A percentile compares a stretch with the other conserved stretches of the same genome.
Conservation (phyloP, 2,329 filamentous ascomycete genomes). For the Botrytis byssoidea region DNA sequence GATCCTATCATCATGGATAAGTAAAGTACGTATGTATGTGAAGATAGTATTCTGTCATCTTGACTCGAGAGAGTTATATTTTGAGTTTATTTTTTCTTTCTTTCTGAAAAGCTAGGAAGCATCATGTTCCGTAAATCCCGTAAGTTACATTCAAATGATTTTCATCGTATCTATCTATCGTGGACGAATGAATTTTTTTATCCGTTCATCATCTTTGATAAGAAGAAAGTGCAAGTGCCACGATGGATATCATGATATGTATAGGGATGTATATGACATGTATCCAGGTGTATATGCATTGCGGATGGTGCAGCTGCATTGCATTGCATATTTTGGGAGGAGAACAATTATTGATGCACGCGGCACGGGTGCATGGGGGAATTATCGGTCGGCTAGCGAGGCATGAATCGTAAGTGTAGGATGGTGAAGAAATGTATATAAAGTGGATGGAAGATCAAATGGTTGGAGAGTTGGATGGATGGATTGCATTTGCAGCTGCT, state of each 20-base stretch:
- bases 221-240: conserved; percentile 1
- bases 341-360: not conserved
- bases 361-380: not conserved
- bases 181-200: not conserved
- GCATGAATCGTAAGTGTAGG: not conserved
- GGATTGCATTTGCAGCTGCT: not conserved
- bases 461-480: not conserved
- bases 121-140: not conserved
- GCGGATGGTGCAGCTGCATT: not conserved
- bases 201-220: not conserved
- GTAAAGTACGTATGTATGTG: not conserved
- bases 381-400: not conserved
- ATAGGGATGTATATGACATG: not conserved
- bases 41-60: not conserved
- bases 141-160: not conserved
- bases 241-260: not conserved
- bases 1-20: not conserved
- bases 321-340: not conserved
- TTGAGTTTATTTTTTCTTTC: not conserved
- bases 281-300: not conserved
- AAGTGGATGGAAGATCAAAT: not conserved
- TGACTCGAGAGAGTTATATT: not conserved
- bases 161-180: not conserved
- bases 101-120: not conserved
- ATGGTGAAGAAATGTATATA: not conserved